Evolutionary conservation across 371 early-diverging fungal species (phyloP).

Genomic region (Mortierella sp.): DNA sequence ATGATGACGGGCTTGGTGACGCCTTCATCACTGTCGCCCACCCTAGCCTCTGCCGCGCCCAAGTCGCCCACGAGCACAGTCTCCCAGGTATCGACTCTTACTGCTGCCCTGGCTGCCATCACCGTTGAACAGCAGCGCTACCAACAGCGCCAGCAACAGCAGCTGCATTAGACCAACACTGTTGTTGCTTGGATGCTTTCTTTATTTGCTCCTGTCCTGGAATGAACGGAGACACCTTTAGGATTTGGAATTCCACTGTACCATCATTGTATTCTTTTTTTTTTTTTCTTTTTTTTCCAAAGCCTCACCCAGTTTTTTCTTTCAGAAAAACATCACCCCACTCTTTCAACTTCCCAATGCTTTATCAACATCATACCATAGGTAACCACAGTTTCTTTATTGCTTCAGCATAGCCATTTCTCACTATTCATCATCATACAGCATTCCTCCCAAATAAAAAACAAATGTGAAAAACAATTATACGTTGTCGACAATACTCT

Average conservation of each 20-base stretch:
- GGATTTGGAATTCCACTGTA: not conserved
- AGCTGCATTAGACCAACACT: not conserved
- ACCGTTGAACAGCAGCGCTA: slow-evolving; percentile 53
- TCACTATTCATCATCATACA: not conserved
- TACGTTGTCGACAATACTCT: too few species aligned
- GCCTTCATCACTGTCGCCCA: slow-evolving; percentile 49
- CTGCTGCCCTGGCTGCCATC: slow-evolving; percentile 52
- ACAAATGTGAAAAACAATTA: not conserved
- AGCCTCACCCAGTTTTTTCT: not conserved
- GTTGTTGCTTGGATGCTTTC: not conserved
- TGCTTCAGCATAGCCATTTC: not conserved
- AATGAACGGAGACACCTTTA: not conserved
- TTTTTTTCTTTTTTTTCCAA: not conserved
- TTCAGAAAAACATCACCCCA: not conserved
- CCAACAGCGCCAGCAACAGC: slow-evolving; percentile 34
- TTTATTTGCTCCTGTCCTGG: not conserved
- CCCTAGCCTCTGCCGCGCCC: slow-evolving; percentile 28
- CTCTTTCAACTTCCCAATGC: not conserved
- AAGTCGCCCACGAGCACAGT: slow-evolving; percentile 27
- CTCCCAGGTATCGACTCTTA: slow-evolving; percentile 50
- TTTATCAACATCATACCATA: slow-evolving; percentile 9
- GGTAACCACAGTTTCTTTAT: not conserved
- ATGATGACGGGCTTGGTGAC: slow-evolving; percentile 27
- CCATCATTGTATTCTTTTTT: not conserved
- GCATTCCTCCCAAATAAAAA: not conserved